phyloP scores from a whole-genome alignment of 495 filamentous ascomycete genomes.

The Penicillium ochrochloron region DNA sequence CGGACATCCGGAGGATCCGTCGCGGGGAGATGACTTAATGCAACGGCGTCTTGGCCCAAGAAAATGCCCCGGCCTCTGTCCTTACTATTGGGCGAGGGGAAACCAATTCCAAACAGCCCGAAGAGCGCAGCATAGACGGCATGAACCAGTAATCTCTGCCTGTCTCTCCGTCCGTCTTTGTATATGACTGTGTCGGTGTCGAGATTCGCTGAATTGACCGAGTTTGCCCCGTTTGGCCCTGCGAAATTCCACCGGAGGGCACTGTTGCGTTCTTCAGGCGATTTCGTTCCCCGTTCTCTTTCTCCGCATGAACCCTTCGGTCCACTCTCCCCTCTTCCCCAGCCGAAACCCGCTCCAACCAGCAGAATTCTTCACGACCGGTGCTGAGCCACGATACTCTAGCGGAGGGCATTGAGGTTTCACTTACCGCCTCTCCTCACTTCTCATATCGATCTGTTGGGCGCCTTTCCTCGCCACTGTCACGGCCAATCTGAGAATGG shows the following conservation, averaged over 20 bases:
- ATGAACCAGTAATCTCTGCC: neutral
- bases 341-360: slow-evolving; percentile 19
- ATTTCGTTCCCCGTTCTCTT: slow-evolving; percentile 5
- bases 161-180: neutral
- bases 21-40: slow-evolving; percentile 22
- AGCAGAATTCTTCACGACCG: slow-evolving; percentile 17
- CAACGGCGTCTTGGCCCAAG: slow-evolving; percentile 22
- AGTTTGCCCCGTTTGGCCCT: slow-evolving; percentile 17
- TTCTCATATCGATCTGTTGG: neutral
- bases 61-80: slow-evolving; percentile 5
- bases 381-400: neutral
- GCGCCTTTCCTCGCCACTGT: slow-evolving; percentile 8
- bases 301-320: slow-evolving; percentile 35
- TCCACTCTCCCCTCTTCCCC: slow-evolving; percentile 35
- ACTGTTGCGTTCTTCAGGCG: neutral
- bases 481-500: slow-evolving; percentile 19
- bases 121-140: slow-evolving; percentile 9
- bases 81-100: slow-evolving; percentile 11
- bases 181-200: neutral
- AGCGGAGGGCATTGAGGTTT: neutral
- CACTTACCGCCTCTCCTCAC: neutral
- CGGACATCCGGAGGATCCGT: slow-evolving; percentile 32
- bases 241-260: neutral
- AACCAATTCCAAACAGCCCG: slow-evolving; percentile 9
- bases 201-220: slow-evolving; percentile 4